Base-by-base conservation (phyloP, 2,329 filamentous ascomycete genomes). In the Calycina herbarum region DNA sequence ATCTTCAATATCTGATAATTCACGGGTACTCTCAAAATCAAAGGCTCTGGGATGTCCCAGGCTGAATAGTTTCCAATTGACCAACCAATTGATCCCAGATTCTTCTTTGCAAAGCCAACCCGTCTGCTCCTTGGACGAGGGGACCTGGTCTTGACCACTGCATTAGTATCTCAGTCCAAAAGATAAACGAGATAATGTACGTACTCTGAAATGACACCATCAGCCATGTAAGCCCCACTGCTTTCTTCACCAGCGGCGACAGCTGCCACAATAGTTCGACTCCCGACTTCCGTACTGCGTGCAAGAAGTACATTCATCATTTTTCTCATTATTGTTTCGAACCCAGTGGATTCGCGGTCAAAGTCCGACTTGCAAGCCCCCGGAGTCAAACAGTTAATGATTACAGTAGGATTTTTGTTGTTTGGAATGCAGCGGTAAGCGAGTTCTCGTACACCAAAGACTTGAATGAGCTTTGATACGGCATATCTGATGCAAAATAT, bases 401-500 rank as follows among this genome's bases (percentile, higher is more conserved):
- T 72, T 5, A 78, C 72, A 11, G 15, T 11, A 66, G 74, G 10
- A 61, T n/a, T 10, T 64, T 13, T 33, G 35, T 8, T 11, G 20
- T 20, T 3, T 10, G 38, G 17, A 24, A 33, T 15, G 48, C 73
- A 71, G 5, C 71, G 70, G 13, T 69, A 66, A 6, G 73, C 76
- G 2, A 78, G 70, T 60, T 74, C 70, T 20, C 75, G 75, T 29
- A 77, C 64, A 8, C 69, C 63, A 29, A 76, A 67, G 20, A 76
- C 71, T 62, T 76, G 74, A 62, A 78, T 67, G 20, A 78, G 70
- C 68, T 78, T 78, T 24, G 75, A 76, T 24, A 77, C 66, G 27
- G 73, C 72, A 59, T 78, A 79, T 38, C 35, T 38, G 35, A 38
- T 11, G 35, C 8, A 38, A 11, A 38, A 11, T 15, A 15, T 38